These are phyloP conservation scores for Syzygium jambos DNA, from an alignment of 345 rosid species.

Conservation along the genomic window DNA sequence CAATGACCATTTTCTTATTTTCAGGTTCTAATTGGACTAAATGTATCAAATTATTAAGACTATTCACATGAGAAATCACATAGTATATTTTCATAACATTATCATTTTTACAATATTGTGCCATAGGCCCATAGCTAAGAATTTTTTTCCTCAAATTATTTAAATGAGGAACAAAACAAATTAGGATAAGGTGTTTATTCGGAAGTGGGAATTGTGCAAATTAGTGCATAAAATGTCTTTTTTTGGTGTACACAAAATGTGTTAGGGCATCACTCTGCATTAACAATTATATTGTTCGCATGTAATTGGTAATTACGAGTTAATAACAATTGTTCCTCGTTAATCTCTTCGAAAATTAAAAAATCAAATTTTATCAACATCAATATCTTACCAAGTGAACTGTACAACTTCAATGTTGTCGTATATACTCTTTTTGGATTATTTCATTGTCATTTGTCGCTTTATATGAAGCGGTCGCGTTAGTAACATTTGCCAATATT, in stretches of 20 bases:
- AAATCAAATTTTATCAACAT: background rate
- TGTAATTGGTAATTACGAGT: background rate
- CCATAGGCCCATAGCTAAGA: background rate
- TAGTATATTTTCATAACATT: background rate
- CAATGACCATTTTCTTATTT: background rate
- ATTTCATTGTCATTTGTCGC: background rate
- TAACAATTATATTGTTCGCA: background rate
- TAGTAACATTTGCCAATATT: background rate
- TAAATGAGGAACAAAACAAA: background rate
- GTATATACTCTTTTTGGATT: background rate
- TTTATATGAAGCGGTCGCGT: background rate
- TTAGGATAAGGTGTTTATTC: background rate
- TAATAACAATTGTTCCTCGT: background rate
- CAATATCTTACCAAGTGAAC: background rate
- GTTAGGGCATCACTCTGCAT: background rate
- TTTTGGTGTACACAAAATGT: background rate
- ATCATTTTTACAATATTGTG: background rate
- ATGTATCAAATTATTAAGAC: background rate
- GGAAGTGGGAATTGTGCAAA: background rate
- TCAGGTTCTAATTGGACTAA: background rate
- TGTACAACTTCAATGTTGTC: background rate
- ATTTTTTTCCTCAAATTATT: background rate
- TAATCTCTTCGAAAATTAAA: background rate
- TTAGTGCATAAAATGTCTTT: background rate
- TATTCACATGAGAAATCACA: background rate